These are phyloP conservation scores for Penicillium canariense DNA, from an alignment of 495 filamentous ascomycete species.

Conservation along the genomic window DNA sequence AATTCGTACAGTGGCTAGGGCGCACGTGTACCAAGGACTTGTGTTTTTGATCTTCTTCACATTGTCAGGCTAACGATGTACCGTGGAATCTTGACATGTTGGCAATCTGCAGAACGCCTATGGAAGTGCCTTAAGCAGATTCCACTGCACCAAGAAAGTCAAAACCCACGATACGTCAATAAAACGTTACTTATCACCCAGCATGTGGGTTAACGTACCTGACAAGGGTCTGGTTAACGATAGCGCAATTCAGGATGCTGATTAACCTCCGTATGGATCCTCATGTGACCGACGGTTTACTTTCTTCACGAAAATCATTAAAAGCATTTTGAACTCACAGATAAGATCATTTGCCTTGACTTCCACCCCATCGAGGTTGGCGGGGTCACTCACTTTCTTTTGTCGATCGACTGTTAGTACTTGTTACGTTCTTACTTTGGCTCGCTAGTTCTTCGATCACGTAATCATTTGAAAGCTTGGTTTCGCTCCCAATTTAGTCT, in stretches of 20 bases:
- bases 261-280: too few relatives aligned
- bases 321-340: too few relatives aligned
- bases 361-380: too few relatives aligned
- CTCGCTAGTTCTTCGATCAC: too few relatives aligned
- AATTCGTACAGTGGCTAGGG: constrained; percentile 2
- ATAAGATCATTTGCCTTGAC: too few relatives aligned
- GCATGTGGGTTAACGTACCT: background rate
- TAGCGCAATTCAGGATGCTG: background rate
- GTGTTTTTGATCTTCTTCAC: constrained; percentile 6
- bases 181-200: background rate
- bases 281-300: too few relatives aligned
- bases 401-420: too few relatives aligned
- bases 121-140: background rate
- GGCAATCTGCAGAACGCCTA: background rate
- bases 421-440: too few relatives aligned
- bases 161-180: background rate
- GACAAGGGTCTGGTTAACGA: background rate
- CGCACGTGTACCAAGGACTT: constrained; percentile 10
- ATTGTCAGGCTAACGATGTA: background rate
- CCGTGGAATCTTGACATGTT: background rate
- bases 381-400: too few relatives aligned
- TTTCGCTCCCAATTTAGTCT: too few relatives aligned
- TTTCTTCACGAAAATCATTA: too few relatives aligned
- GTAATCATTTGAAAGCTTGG: too few relatives aligned
- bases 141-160: background rate